These are phyloP conservation scores for Madurella mycetomatis DNA, from an alignment of 2,329 filamentous ascomycete species.

Conservation along the genomic window DNA sequence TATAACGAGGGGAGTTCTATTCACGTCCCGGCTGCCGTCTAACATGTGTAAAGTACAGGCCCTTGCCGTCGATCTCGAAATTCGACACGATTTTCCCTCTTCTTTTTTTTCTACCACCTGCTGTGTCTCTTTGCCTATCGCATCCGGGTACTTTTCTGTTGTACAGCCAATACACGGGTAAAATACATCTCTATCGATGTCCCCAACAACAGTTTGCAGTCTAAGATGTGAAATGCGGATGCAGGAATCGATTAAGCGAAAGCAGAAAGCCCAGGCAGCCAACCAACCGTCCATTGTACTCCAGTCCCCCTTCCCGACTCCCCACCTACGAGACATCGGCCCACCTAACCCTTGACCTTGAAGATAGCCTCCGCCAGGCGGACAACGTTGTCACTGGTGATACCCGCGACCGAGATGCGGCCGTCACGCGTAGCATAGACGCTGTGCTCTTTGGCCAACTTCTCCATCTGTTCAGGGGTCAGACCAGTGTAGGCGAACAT, in stretches of 20 bases:
- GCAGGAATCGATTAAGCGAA: slow-evolving; percentile 6
- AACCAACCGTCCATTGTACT: slow-evolving; percentile 4
- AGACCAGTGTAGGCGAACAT: slow-evolving; percentile 99
- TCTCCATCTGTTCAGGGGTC: slow-evolving; percentile 84
- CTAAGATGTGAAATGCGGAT: slow-evolving; percentile 4
- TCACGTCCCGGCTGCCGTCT: too few relatives aligned
- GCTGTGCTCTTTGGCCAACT: slow-evolving; percentile 88
- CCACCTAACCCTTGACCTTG: slow-evolving; percentile 66
- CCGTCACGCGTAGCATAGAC: slow-evolving; percentile 96
- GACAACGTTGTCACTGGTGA: slow-evolving; percentile 73
- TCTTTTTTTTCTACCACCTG: neutral
- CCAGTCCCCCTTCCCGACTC: slow-evolving; percentile 8
- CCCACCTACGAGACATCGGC: neutral
- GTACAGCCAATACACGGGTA: neutral
- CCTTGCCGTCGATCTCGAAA: neutral
- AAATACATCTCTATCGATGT: neutral
- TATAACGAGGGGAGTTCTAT: too few relatives aligned
- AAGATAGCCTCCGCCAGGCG: slow-evolving; percentile 79
- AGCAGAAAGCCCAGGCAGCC: slow-evolving; percentile 6
- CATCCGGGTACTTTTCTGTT: slow-evolving; percentile 5
- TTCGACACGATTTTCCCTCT: neutral
- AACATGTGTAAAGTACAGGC: neutral
- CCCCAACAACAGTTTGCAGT: slow-evolving; percentile 1
- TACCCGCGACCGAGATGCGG: slow-evolving; percentile 80
- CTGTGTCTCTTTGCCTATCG: slow-evolving; percentile 3